These are phyloP conservation scores for Alternaria conjuncta DNA, from an alignment of 2,329 filamentous ascomycete species.

Conservation along the genomic window DNA sequence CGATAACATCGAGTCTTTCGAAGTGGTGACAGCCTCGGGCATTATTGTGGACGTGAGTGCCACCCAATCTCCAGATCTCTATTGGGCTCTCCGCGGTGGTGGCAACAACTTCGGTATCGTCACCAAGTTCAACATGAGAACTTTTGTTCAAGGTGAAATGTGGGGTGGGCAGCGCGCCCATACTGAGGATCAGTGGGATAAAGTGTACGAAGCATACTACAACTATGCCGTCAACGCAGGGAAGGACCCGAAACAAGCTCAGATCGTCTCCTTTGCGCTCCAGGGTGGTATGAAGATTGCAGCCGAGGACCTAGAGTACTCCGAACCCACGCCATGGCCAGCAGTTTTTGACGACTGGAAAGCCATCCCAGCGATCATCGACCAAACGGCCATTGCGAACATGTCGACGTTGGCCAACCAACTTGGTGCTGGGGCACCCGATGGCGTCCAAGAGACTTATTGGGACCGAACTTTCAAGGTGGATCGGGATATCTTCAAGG, in stretches of 20 bases:
- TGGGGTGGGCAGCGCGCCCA: slow-evolving; percentile 34
- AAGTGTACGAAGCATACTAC: slow-evolving; percentile 25
- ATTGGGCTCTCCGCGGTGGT: slow-evolving; percentile 46
- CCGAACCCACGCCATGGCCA: slow-evolving; percentile 27
- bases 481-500: slow-evolving; percentile 25
- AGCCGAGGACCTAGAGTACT: slow-evolving; percentile 31
- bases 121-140: slow-evolving; percentile 33
- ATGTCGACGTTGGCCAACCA: slow-evolving; percentile 28
- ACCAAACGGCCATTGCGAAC: slow-evolving; percentile 30
- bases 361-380: slow-evolving; percentile 31
- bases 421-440: slow-evolving; percentile 19
- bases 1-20: slow-evolving; percentile 44
- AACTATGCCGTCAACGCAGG: slow-evolving; percentile 21
- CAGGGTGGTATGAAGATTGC: slow-evolving; percentile 25
- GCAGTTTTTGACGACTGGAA: slow-evolving; percentile 36
- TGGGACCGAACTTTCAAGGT: slow-evolving; percentile 37
- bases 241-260: slow-evolving; percentile 23
- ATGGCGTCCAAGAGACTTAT: slow-evolving; percentile 32
- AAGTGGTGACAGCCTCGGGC: slow-evolving; percentile 34
- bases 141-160: slow-evolving; percentile 33
- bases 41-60: slow-evolving; percentile 19
- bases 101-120: slow-evolving; percentile 46
- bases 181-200: slow-evolving; percentile 23
- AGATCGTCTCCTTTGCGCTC: slow-evolving; percentile 29
- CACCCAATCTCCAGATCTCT: slow-evolving; percentile 47